A percentile compares a stretch with the other conserved stretches of the same genome.
Evolutionary conservation across 805 yeast species (phyloP).

Genomic region (Komagataella mondaviorum): DNA sequence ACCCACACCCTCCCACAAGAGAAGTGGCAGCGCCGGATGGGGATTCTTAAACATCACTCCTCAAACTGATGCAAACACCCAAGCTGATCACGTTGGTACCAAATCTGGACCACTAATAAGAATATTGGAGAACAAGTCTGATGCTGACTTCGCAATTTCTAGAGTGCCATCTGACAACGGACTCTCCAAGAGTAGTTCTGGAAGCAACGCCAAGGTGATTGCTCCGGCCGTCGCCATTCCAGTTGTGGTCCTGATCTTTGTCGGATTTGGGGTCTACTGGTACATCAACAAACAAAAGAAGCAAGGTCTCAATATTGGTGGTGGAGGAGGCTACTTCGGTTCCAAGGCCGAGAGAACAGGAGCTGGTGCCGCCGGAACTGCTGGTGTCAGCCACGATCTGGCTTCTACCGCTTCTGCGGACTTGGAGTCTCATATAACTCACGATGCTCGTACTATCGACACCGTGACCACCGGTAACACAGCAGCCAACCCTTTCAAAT

Average conservation of each 20-base stretch:
- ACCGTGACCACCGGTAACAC: constrained; percentile 4
- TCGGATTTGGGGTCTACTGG: constrained; percentile 17
- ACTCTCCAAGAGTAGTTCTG: constrained; percentile 5
- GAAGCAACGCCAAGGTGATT: constrained; percentile 15
- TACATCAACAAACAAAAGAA: constrained; percentile 16
- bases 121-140: constrained; percentile 17
- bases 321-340: constrained; percentile 5
- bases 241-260: constrained; percentile 17
- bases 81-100: constrained; percentile 23
- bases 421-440: constrained; percentile 9
- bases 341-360: constrained; percentile 6
- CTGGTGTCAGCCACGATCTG: constrained; percentile 5
- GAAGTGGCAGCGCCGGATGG: constrained; percentile 16
- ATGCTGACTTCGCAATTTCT: constrained; percentile 16
- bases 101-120: constrained; percentile 25
- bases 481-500: constrained; percentile 3
- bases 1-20: constrained; percentile 15
- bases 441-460: constrained; percentile 5
- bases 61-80: constrained; percentile 17
- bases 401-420: constrained; percentile 10
- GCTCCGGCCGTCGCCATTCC: constrained; percentile 32
- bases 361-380: constrained; percentile 5
- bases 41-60: constrained; percentile 26
- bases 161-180: constrained; percentile 29
- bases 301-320: constrained; percentile 1